Evolutionary conservation across 345 rosid species (phyloP), one percentile per base, ranked within the genome.

Genomic region (Salix purpurea): DNA sequence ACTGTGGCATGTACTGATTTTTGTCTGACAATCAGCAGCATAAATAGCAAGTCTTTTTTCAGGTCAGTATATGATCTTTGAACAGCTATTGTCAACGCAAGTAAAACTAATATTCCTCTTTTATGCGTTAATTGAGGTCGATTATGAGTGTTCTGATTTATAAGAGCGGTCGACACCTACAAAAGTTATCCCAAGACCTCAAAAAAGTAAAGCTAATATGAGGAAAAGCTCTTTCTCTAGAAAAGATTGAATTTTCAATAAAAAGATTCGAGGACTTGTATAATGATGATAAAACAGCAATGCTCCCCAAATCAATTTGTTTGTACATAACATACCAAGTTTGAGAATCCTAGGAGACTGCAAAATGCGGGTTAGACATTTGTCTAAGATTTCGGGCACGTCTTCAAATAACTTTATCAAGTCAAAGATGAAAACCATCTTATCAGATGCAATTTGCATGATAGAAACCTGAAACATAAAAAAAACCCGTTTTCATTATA

Each of bases 401-500:
- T 93, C 93, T 79, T 78, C 75, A 73, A 82, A 89, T 76, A 93
- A 87, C 88, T 90, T 93, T 80, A 95, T 88, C 88, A 95, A 86
- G 90, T 95, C 98, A 77, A 95, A 80, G 83, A 95, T 82, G 89
- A 90, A 95, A 78, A 89, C 88, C 81, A 76, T 86, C 85, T 73
- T 87, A 69, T 87, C 90, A 26, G 93, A 84, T 78, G 97, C 94
- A 81, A 95, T 89, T 87, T 95, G 99, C 92, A 95, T 87, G 67
- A 95, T 90, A 72, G 99, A 91, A 82, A 95, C 99, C 99, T 95
- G 97, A 77, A 81, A 86, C 42, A 74, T 52, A 46, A 71, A 68
- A 77, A 36, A 36, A 37, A 46, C 2, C 1, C 24, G 46, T 14
- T 65, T 71, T 76, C 34, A 76, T 56, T 67, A 70, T 69, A 60